These are phyloP conservation scores for Cladobotryum mycophilum DNA, from an alignment of 2,329 filamentous ascomycete species.

Conservation along the genomic window DNA sequence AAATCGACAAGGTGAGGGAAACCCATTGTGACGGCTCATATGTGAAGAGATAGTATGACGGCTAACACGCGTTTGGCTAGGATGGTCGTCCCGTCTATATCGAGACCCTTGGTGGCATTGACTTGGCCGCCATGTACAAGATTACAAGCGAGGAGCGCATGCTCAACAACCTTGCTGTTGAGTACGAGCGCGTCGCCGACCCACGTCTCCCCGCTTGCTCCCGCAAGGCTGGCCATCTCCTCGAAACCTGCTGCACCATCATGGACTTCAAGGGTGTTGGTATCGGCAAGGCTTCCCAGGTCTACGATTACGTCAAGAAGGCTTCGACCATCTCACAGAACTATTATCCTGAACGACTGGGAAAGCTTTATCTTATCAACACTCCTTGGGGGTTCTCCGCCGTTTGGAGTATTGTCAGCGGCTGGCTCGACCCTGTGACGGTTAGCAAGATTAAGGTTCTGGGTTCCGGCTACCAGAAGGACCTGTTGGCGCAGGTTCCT, in stretches of 20 bases:
- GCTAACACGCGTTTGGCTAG: conserved; percentile 37
- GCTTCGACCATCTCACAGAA: conserved; percentile 91
- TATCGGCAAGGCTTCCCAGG: conserved; percentile 70
- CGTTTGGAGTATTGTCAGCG: conserved; percentile 82
- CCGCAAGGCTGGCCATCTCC: conserved; percentile 78
- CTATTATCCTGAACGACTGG: conserved; percentile 97
- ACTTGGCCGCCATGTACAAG: conserved; percentile 83
- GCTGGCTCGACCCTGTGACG: conserved; percentile 93
- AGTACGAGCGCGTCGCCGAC: conserved; percentile 95
- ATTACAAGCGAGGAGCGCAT: conserved; percentile 91
- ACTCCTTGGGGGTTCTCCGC: conserved; percentile 90
- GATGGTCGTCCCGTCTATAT: conserved; percentile 97
- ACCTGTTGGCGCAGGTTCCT: conserved; percentile 78
- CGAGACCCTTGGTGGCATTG: conserved; percentile 89
- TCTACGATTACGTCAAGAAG: conserved; percentile 81
- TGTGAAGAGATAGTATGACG: not conserved
- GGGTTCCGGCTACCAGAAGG: conserved; percentile 71
- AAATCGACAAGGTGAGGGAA: conserved; percentile 67
- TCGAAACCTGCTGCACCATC: conserved; percentile 97
- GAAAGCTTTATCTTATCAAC: conserved; percentile 96
- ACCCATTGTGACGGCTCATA: not conserved
- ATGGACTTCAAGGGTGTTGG: conserved; percentile 97
- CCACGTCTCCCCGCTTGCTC: conserved; percentile 92
- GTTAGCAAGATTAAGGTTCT: conserved; percentile 94
- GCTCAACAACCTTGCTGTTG: conserved; percentile 90